These are phyloP conservation scores for Lipomyces chichibuensis DNA, from an alignment of 805 yeast species.

Conservation along the genomic window DNA sequence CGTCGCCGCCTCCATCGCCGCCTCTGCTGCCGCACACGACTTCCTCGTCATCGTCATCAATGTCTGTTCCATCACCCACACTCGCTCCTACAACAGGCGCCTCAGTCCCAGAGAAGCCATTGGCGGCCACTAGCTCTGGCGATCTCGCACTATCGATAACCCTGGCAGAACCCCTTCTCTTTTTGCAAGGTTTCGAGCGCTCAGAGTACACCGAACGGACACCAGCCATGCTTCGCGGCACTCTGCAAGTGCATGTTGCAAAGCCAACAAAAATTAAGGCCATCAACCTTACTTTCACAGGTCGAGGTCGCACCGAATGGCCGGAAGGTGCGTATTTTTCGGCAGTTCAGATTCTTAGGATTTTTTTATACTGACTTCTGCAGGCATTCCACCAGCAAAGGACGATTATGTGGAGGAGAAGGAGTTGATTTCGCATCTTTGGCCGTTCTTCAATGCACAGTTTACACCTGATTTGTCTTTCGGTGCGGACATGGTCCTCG, in stretches of 20 bases:
- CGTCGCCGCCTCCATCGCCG: slow-evolving; percentile 21
- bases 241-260: slow-evolving; percentile 66
- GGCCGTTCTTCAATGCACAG: slow-evolving; percentile 77
- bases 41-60: slow-evolving; percentile 12
- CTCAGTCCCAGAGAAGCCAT: slow-evolving; percentile 28
- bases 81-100: slow-evolving; percentile 1
- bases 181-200: slow-evolving; percentile 77
- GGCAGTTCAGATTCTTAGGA: neutral
- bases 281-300: slow-evolving; percentile 64
- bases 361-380: neutral
- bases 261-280: slow-evolving; percentile 73
- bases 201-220: slow-evolving; percentile 66
- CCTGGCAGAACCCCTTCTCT: slow-evolving; percentile 78
- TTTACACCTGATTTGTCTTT: slow-evolving; percentile 47
- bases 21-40: slow-evolving; percentile 17
- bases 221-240: slow-evolving; percentile 81
- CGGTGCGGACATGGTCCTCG: slow-evolving; percentile 47
- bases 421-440: slow-evolving; percentile 73
- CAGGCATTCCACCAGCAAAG: slow-evolving; percentile 78
- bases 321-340: slow-evolving; percentile 72
- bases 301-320: slow-evolving; percentile 84
- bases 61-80: neutral
- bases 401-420: slow-evolving; percentile 64
- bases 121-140: slow-evolving; percentile 43
- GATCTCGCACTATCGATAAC: slow-evolving; percentile 71